phyloP scores from a whole-genome alignment of 2,329 filamentous ascomycete genomes.

The Venturia nashicola region DNA sequence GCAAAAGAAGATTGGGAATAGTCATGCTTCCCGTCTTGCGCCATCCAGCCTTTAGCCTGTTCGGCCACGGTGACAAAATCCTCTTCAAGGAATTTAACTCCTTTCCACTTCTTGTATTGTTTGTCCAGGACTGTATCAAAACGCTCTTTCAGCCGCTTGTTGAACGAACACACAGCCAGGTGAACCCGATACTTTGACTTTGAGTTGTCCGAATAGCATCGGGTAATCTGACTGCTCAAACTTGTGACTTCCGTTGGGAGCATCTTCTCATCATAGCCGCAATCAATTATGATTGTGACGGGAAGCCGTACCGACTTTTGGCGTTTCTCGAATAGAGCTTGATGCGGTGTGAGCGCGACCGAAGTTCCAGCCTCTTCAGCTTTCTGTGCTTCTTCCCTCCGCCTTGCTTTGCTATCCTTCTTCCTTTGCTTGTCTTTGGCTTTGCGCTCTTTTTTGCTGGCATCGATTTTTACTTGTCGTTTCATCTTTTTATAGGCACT shows the following conservation, averaged over 20 bases:
- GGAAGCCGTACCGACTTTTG: constrained; percentile 16
- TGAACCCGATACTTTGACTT: constrained; percentile 54
- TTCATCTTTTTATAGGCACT: constrained; percentile 72
- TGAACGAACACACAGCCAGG: constrained; percentile 67
- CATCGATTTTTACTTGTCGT: constrained; percentile 64
- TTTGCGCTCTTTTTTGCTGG: constrained; percentile 47
- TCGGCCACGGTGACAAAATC: constrained; percentile 61
- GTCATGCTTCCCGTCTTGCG: constrained; percentile 15
- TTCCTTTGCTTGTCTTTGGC: constrained; percentile 45
- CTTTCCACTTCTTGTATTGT: constrained; percentile 69
- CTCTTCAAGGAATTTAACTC: constrained; percentile 57
- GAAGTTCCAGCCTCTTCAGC: constrained; percentile 17
- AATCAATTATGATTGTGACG: constrained; percentile 74
- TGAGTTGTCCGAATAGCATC: constrained; percentile 81
- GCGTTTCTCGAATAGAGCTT: constrained; percentile 14
- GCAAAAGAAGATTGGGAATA: background rate
- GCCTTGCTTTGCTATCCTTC: constrained; percentile 38
- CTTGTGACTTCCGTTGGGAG: constrained; percentile 73
- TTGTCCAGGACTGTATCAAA: constrained; percentile 65
- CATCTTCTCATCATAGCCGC: constrained; percentile 87
- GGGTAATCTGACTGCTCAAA: constrained; percentile 69
- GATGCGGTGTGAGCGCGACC: constrained; percentile 4
- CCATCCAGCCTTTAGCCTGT: constrained; percentile 58
- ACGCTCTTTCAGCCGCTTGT: constrained; percentile 58
- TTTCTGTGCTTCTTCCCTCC: constrained; percentile 19